A percentile compares a stretch with the other conserved stretches of the same genome.
phyloP scores from a whole-genome alignment of 495 filamentous ascomycete genomes.

The Corynascus novoguineensis region DNA sequence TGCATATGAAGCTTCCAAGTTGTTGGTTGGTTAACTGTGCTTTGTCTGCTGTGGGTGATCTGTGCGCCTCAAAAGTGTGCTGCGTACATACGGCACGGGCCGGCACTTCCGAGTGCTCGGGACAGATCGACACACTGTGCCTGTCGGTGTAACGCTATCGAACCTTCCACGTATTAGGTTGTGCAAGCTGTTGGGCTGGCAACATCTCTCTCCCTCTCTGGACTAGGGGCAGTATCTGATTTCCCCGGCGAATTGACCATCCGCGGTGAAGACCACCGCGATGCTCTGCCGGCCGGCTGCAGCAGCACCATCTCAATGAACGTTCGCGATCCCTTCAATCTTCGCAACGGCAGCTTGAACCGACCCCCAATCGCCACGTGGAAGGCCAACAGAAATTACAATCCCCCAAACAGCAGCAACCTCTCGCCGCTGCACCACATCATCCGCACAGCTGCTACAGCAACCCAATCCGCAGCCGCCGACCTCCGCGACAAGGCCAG shows the following conservation, averaged over 20 bases:
- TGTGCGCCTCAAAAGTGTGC: neutral
- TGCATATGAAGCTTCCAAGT: no score
- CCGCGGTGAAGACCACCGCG: neutral
- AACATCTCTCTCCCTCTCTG: neutral
- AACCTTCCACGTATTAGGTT: neutral
- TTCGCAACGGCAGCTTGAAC: slow-evolving; percentile 12
- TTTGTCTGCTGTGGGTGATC: neutral
- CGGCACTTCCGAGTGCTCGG: neutral
- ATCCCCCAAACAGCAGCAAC: slow-evolving; percentile 5
- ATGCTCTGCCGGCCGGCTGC: slow-evolving; percentile 6
- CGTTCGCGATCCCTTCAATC: slow-evolving; percentile 21
- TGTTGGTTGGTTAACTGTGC: neutral
- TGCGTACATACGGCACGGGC: neutral
- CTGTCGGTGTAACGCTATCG: neutral
- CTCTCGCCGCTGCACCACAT: slow-evolving; percentile 12
- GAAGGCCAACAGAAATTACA: slow-evolving; percentile 12
- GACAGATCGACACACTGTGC: neutral
- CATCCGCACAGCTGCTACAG: slow-evolving; percentile 16
- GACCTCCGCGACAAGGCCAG: slow-evolving; percentile 16
- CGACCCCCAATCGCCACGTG: slow-evolving; percentile 15
- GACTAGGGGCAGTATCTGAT: no score
- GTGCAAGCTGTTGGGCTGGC: neutral
- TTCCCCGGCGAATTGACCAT: neutral
- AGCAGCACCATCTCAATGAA: slow-evolving; percentile 13
- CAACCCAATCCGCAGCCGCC: slow-evolving; percentile 17